Base-by-base conservation (phyloP, 2,329 filamentous ascomycete species). In the Ceratocystis variospora region DNA sequence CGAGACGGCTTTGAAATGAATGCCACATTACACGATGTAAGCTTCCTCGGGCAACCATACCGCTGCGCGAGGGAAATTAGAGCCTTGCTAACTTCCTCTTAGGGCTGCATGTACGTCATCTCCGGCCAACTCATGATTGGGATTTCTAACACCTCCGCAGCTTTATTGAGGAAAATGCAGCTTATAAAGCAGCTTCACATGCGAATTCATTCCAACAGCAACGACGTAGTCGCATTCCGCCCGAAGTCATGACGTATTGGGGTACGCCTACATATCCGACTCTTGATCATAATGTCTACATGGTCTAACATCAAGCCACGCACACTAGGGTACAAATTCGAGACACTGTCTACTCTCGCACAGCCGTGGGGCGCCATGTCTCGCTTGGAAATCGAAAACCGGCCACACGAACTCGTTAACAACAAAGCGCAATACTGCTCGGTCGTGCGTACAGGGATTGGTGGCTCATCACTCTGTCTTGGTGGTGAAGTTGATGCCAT, bases 391-490 rank as follows among this genome's bases (percentile, higher is more conserved):
- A 96, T 99, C 69, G 92, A 96, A 73, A 78, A 77, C 66, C 85
- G 94, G 33, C 84, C 88, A 55, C 75, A 84, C 2, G 79, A 87
- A 65, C 72, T 86, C 7, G 92, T 96, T 62, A 92, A 87, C 74
- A 99, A 97, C 74, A 85, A 91, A 72, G 88, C 89, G 0, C 94
- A 99, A 73, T 97, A 97, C 78, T 99, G 94, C 77, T 96, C 92
- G 2, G 84, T 99, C 22, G 92, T 96, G 0, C 85, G 87, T 46
- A 97, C 93, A 0, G 90, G 89, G 0, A 88, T 99, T 66, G 93
- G 92, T 1, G 83, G 83, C 61, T 82, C 84, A n/a, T 80, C 81
- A 19, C 77, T 97, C 66, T 83, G 96, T 67, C 81, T 99, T 1
- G 94, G 90, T 31, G 94, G 94, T 44, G 94, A 99, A 77, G 93